Evolutionary conservation across 768 basidiomycete genomes (phyloP), one percentile per base, ranked within the genome.

Genomic region (Termitomyces sp.): DNA sequence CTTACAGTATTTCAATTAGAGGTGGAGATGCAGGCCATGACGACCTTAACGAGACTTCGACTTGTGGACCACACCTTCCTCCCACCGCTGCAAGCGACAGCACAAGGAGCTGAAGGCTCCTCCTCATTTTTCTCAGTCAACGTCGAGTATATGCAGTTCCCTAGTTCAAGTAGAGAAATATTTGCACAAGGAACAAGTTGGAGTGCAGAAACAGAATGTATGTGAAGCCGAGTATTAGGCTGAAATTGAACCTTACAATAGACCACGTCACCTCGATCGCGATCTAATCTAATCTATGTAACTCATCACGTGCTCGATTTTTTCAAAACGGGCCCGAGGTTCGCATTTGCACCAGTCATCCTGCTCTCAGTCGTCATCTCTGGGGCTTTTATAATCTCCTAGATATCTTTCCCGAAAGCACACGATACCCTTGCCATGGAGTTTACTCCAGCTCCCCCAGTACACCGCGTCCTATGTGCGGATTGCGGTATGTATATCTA

Each of bases 401-500:
- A 44, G 7, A 35, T 5, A 14, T 19, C 9, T 29, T 4, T 14
- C 3, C n/a, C 25, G 21, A 27, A 17, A 38, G n/a, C 29, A 9
- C 17, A 47, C 23, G 21, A n/a, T 27, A 37, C 23, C 14, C 37
- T 4, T 45, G 62, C 45, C 42, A 95, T 95, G 92, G 90, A 95
- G 65, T 92, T 91, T 67, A 75, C 83, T 17, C 84, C 90, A 31
- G 78, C 80, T 21, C 86, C 90, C 27, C 81, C 90, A 0, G 79
- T 93, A 3, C 90, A 89, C 70, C 83, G 90, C 27, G 90, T 94
- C 9, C 82, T 94, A 10, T 95, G 92, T 62, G 92, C 92, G 5
- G 92, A 94, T 73, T 95, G 92, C 65, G 92, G 92, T 84, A 69
- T 59, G 82, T 63, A 3, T 10, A 42, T 51, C 16, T 31, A 38